A percentile compares a stretch with the other conserved stretches of the same genome.
Evolutionary conservation across 768 basidiomycete genomes (phyloP).

Genomic region (Podaxis sp.): DNA sequence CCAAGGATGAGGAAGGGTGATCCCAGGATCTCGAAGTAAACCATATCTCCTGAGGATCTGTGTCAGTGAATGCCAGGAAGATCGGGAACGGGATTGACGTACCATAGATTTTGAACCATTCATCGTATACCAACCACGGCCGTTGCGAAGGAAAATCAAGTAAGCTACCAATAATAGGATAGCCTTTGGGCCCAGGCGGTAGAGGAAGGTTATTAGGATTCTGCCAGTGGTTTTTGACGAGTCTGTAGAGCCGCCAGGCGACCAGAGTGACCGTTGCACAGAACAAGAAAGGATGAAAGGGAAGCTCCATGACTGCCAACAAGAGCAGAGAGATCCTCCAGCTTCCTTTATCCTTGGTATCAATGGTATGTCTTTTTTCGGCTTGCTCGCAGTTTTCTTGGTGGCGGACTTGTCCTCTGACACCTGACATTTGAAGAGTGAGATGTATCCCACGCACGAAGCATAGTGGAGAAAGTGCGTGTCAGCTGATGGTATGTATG

Average conservation of each 20-base stretch:
- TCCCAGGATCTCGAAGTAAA: constrained; percentile 18
- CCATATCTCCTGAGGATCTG: constrained; percentile 16
- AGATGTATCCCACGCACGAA: no score
- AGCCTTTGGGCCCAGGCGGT: constrained; percentile 10
- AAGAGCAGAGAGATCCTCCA: no score
- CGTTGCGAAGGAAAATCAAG: neutral
- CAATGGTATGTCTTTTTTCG: no score
- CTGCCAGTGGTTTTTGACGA: neutral
- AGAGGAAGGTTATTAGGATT: neutral
- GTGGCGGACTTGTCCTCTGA: no score
- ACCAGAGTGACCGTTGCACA: no score
- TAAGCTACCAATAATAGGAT: constrained; percentile 5
- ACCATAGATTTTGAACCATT: neutral
- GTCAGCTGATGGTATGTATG: no score
- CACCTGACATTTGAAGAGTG: no score
- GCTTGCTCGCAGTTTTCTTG: no score
- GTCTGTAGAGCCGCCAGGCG: neutral
- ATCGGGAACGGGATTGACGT: neutral
- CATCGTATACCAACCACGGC: constrained; percentile 13
- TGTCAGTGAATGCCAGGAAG: neutral
- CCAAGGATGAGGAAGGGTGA: constrained; percentile 15
- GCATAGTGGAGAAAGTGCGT: no score
- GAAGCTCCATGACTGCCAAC: no score
- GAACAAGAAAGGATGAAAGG: no score
- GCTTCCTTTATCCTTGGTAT: no score